Conservation (phyloP, 805 yeast genomes). For the Nakazawaea populi region DNA sequence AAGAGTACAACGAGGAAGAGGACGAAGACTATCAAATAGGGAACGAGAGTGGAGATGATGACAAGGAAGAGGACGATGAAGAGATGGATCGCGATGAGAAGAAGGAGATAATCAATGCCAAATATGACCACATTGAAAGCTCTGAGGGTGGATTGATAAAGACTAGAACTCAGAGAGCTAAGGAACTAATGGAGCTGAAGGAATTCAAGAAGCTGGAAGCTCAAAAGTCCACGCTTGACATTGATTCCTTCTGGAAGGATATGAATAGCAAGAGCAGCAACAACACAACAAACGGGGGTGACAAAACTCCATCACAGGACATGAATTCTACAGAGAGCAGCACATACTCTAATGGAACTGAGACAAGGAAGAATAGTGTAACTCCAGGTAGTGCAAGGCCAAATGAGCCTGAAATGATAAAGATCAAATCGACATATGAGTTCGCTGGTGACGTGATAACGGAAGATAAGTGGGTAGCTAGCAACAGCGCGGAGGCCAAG, state of each 20-base stretch:
- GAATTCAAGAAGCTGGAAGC: constrained; percentile 14
- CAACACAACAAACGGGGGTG: neutral
- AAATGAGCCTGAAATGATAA: constrained; percentile 44
- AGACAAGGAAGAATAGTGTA: neutral
- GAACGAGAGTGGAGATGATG: constrained; percentile 17
- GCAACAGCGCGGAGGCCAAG: constrained; percentile 78
- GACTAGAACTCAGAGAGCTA: constrained; percentile 58
- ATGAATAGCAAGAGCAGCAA: constrained; percentile 28
- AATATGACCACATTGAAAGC: constrained; percentile 52
- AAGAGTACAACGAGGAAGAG: constrained; percentile 47
- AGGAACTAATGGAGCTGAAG: constrained; percentile 29
- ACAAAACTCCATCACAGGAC: neutral
- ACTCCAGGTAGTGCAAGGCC: neutral
- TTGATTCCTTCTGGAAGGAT: constrained; percentile 50
- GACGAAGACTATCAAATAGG: constrained; percentile 42
- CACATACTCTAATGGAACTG: neutral
- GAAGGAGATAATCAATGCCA: constrained; percentile 20
- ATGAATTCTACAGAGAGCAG: neutral
- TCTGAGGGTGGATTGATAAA: constrained; percentile 57
- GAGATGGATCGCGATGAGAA: constrained; percentile 28
- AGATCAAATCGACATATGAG: constrained; percentile 71
- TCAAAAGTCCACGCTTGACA: constrained; percentile 30
- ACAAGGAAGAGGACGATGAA: constrained; percentile 28
- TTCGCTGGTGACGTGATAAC: constrained; percentile 84
- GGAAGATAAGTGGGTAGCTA: constrained; percentile 74